Percentiles rank a stretch among this genome's conserved stretches.
phyloP scores from a whole-genome alignment of 495 filamentous ascomycete species.

The Aspergillus hancockii region DNA sequence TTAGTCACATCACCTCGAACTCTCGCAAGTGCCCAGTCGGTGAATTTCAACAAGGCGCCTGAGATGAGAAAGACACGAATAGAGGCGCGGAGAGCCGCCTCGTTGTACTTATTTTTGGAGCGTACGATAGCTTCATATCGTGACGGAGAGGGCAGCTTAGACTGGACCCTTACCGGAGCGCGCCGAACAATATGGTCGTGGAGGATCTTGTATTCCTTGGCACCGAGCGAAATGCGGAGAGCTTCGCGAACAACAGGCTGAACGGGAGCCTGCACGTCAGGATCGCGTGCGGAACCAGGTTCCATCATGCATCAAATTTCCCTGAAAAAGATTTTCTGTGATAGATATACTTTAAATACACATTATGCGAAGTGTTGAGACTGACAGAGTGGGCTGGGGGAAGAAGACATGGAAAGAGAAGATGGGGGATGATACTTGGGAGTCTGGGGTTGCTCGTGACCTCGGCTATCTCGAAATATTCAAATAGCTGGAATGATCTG shows the following conservation, averaged over 20 bases:
- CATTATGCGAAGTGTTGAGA: not conserved
- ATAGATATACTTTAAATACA: not conserved
- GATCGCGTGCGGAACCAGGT: conserved; percentile 13
- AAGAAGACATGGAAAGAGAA: conserved; percentile 2
- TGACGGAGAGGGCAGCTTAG: conserved; percentile 59
- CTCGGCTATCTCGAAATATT: conserved; percentile 19
- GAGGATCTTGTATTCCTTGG: conserved; percentile 79
- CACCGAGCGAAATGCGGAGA: conserved; percentile 79
- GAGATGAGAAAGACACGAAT: conserved; percentile 75
- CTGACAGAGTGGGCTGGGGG: not conserved
- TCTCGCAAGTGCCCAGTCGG: conserved; percentile 54
- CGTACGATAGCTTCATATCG: conserved; percentile 52
- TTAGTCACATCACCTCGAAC: conserved; percentile 38
- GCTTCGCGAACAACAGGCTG: conserved; percentile 60
- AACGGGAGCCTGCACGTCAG: conserved; percentile 19
- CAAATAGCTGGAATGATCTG: not conserved
- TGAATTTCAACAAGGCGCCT: conserved; percentile 67
- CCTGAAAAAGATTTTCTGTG: not conserved
- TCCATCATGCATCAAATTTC: conserved; percentile 16
- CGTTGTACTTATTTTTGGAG: conserved; percentile 70
- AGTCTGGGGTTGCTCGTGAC: conserved; percentile 22
- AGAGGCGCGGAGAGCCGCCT: conserved; percentile 73
- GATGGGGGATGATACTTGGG: conserved; percentile 9
- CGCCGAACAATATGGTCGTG: conserved; percentile 76
- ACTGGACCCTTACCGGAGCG: conserved; percentile 54